phyloP scores from a whole-genome alignment of 78 protist genomes.

The Pigoraptor vietnamica region DNA sequence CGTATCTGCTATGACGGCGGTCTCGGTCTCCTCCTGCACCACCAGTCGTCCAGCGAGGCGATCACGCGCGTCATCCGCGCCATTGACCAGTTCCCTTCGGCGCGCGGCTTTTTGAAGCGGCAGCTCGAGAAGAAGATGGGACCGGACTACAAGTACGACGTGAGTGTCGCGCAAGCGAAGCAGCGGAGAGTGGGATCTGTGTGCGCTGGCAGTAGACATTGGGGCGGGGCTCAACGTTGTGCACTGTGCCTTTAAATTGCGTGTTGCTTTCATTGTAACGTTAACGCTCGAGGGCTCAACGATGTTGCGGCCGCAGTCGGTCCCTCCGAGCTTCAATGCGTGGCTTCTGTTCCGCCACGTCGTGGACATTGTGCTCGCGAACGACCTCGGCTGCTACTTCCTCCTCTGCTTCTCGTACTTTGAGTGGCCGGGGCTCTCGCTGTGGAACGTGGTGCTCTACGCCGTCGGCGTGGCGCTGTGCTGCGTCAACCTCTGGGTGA shows the following conservation, averaged over 20 bases:
- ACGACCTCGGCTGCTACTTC: slow-evolving; percentile 51
- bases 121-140: slow-evolving; percentile 24
- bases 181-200: no score
- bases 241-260: neutral
- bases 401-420: neutral
- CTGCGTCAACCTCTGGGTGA: slow-evolving; percentile 63
- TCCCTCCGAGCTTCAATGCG: slow-evolving; percentile 63
- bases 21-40: slow-evolving; percentile 54
- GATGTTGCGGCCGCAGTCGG: neutral
- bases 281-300: neutral
- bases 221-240: no score
- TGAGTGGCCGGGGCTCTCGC: slow-evolving; percentile 26
- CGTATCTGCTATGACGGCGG: slow-evolving; percentile 74
- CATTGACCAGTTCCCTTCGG: neutral
- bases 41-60: slow-evolving; percentile 46
- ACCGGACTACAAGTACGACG: slow-evolving; percentile 48
- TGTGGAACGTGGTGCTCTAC: slow-evolving; percentile 36
- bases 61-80: slow-evolving; percentile 12
- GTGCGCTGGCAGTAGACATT: no score
- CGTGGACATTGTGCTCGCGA: slow-evolving; percentile 67
- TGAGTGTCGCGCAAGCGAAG: neutral
- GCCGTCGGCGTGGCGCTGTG: slow-evolving; percentile 48
- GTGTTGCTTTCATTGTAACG: neutral
- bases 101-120: neutral
- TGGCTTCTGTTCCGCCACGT: slow-evolving; percentile 79